phyloP scores from a whole-genome alignment of 2,329 filamentous ascomycete species.

The Pseudogymnoascus sp. region DNA sequence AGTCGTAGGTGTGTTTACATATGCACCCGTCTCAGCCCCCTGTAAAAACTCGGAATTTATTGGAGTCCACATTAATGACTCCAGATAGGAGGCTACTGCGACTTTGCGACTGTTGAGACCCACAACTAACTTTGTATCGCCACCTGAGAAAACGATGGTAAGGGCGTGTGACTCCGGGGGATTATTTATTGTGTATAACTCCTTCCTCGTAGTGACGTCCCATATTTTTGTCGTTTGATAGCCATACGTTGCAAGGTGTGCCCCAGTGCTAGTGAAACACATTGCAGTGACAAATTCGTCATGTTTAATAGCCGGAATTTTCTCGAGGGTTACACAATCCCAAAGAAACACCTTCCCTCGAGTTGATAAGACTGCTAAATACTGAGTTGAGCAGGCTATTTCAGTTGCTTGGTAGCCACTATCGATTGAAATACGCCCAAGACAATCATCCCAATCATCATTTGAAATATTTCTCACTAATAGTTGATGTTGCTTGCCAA shows the following conservation, averaged over 20 bases:
- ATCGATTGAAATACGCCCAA: not conserved
- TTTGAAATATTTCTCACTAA: not conserved
- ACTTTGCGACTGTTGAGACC: not conserved
- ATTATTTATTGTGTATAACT: not conserved
- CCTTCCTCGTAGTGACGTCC: not conserved
- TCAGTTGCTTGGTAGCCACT: not conserved
- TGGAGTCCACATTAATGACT: not conserved
- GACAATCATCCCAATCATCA: not conserved
- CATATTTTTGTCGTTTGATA: not conserved
- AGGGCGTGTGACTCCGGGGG: not conserved
- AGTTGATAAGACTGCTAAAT: not conserved
- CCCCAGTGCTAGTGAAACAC: not conserved
- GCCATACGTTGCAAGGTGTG: not conserved
- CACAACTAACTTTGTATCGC: not conserved
- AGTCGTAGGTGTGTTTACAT: not conserved
- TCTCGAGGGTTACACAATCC: not conserved
- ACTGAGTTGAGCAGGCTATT: not conserved
- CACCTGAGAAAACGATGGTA: not conserved
- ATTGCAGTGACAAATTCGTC: not conserved
- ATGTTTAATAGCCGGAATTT: not conserved
- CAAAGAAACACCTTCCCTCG: not conserved
- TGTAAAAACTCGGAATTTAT: not conserved
- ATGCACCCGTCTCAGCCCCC: not conserved
- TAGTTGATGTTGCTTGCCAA: conserved; percentile 19
- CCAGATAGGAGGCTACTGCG: not conserved